phyloP scores from a whole-genome alignment of 148 eudicot genomes.

The Limonium bicolor region DNA sequence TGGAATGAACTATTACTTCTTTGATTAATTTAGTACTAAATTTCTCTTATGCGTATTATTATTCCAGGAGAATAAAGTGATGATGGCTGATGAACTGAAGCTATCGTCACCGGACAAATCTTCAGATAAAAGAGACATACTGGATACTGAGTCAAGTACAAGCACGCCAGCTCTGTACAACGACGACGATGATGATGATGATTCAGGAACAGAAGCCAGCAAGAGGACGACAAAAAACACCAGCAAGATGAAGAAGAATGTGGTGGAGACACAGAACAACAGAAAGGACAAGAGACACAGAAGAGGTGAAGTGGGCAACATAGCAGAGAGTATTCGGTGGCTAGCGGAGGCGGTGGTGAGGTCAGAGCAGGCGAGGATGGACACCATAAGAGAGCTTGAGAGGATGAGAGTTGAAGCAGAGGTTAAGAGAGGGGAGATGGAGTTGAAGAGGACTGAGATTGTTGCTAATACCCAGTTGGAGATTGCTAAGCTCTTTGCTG shows the following conservation, averaged over 20 bases:
- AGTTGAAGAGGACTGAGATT: conserved; percentile 66
- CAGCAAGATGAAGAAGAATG: conserved; percentile 11
- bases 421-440: conserved; percentile 62
- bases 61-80: neutral
- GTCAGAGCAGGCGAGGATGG: conserved; percentile 56
- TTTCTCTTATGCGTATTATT: neutral
- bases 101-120: conserved; percentile 20
- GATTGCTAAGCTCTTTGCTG: conserved; percentile 72
- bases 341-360: conserved; percentile 54
- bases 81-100: conserved; percentile 14
- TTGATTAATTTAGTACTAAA: neutral
- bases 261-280: conserved; percentile 15
- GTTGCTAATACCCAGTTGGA: conserved; percentile 71
- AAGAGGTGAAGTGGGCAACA: conserved; percentile 11
- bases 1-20: neutral
- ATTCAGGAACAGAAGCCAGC: no score
- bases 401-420: conserved; percentile 75
- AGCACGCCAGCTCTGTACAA: conserved; percentile 66
- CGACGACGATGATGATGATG: conserved; percentile 27
- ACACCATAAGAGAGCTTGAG: conserved; percentile 62
- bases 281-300: conserved; percentile 10
- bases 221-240: neutral
- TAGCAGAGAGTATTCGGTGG: conserved; percentile 60
- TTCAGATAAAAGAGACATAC: conserved; percentile 16
- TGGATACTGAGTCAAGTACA: conserved; percentile 28